Evolutionary conservation across 116 monocot species (phyloP).

Genomic region (Posidonia oceanica): DNA sequence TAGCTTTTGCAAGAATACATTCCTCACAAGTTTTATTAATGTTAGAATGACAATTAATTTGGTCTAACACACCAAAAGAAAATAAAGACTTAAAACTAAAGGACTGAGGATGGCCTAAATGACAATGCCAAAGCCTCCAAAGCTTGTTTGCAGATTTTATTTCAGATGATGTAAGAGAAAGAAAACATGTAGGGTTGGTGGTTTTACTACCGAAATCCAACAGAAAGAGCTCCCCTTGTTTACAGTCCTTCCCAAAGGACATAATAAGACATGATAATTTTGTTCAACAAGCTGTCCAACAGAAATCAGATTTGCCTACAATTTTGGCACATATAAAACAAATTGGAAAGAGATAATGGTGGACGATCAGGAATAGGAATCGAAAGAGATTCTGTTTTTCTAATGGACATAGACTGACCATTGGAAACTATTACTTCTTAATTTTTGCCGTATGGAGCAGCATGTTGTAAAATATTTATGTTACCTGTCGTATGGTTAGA

Average conservation of each 20-base stretch:
- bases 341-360: no score
- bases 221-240: neutral
- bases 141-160: no score
- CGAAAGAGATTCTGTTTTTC: neutral
- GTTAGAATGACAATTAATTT: no score
- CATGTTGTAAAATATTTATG: neutral
- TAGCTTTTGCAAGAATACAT: no score
- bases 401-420: neutral
- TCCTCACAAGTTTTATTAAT: no score
- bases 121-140: no score
- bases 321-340: constrained; percentile 5
- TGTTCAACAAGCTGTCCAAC: constrained; percentile 15
- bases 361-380: neutral
- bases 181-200: neutral
- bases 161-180: no score
- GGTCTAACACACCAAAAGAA: no score
- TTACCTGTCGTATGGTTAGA: no score
- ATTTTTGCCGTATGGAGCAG: neutral
- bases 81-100: no score
- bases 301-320: constrained; percentile 7
- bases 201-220: neutral
- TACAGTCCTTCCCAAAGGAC: neutral
- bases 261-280: constrained; percentile 18
- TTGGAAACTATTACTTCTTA: neutral
- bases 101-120: no score